These are phyloP conservation scores for Phytophthora pistaciae DNA, from an alignment of 352 stramenopile genomes.

Conservation along the genomic window DNA sequence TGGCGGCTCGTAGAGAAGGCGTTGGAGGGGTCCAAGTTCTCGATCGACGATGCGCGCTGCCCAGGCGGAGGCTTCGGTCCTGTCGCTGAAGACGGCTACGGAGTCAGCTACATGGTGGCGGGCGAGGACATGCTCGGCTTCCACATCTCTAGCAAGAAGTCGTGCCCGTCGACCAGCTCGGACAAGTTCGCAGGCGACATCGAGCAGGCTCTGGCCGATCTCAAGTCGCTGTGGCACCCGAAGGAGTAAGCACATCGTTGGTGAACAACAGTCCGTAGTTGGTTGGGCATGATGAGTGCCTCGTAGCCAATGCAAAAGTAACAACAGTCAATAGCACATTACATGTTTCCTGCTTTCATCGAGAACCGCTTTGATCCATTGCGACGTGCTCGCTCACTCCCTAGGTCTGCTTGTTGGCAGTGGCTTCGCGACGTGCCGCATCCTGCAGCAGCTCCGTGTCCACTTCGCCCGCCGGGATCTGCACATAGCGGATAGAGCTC, in stretches of 20 bases:
- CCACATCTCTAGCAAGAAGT: conserved; percentile 92
- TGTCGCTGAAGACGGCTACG: conserved; percentile 91
- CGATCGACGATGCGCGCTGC: conserved; percentile 66
- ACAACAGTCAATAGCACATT: conserved; percentile 4
- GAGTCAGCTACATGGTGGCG: conserved; percentile 93
- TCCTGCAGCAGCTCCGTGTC: conserved; percentile 97
- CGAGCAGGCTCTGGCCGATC: conserved; percentile 82
- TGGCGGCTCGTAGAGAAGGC: conserved; percentile 80
- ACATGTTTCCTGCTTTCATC: background rate
- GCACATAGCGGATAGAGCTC: conserved; percentile 98
- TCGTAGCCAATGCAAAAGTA: conserved; percentile 13
- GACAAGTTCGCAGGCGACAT: conserved; percentile 85
- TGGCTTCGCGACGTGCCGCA: conserved; percentile 73
- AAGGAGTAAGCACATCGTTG: conserved; percentile 32
- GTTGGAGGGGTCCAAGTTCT: conserved; percentile 61
- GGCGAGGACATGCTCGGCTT: conserved; percentile 91
- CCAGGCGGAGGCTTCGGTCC: conserved; percentile 91
- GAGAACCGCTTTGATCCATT: background rate
- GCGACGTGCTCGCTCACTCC: no score
- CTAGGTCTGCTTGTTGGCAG: conserved; percentile 78
- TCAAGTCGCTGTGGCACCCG: conserved; percentile 70
- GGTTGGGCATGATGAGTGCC: background rate
- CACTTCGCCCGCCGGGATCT: conserved; percentile 97
- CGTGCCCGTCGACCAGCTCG: conserved; percentile 75
- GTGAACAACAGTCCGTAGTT: background rate